Evolutionary conservation across 768 basidiomycete species (phyloP).

Genomic region (Leccinum ochraceum): DNA sequence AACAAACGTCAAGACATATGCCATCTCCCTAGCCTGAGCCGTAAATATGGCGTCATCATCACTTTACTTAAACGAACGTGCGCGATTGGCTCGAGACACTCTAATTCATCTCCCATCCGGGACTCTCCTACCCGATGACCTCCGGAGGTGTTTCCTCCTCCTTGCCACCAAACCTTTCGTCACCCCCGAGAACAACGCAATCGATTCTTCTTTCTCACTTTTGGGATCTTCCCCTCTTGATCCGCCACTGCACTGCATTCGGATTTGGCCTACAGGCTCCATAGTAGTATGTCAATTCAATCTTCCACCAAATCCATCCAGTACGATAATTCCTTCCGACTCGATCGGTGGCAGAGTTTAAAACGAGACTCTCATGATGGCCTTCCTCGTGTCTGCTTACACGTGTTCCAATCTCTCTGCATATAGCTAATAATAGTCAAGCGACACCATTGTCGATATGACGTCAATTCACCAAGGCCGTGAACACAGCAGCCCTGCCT

Average conservation of each 20-base stretch:
- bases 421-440: neutral
- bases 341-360: neutral
- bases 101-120: neutral
- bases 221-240: neutral
- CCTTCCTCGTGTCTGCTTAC: neutral
- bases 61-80: neutral
- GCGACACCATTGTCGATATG: neutral
- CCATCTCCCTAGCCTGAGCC: neutral
- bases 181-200: neutral
- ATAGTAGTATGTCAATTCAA: too few relatives aligned
- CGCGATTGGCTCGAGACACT: neutral
- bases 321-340: neutral
- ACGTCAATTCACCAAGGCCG: neutral
- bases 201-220: neutral
- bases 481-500: neutral
- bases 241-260: neutral
- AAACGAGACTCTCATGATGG: neutral
- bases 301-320: conserved; percentile 3
- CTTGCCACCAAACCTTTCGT: neutral
- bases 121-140: neutral
- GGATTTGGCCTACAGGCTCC: neutral
- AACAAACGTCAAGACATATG: neutral
- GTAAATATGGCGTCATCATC: conserved; percentile 6
- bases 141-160: neutral
- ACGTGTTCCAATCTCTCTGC: neutral